Evolutionary conservation across 352 stramenopile genomes (phyloP), one percentile per base, ranked within the genome.

Genomic region (Elongisporangium prolatum): DNA sequence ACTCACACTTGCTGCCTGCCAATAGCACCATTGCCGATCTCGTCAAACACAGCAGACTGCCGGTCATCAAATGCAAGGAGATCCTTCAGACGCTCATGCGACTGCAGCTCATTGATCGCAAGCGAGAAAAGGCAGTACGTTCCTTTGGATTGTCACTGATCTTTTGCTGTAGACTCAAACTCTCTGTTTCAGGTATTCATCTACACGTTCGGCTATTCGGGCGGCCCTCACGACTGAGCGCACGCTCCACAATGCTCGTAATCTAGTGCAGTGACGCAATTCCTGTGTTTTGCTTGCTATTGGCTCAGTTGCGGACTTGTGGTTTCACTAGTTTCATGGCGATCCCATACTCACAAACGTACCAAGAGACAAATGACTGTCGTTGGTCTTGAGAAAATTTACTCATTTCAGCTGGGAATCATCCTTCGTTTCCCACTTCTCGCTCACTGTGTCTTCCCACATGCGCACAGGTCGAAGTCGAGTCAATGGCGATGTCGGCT

Each of bases 81-180:
- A 93, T 93, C 52, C 60, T 95, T 25, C 83, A 95, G 70, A 93
- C 85, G 50, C 78, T 95, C 47, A 93, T 89, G 72, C 93, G 91
- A 64, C 72, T 95, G 60, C 75, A 89, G 18, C 74, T 92, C 38
- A 80, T 95, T 55, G 69, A 80, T 53, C 82, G 85, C 55, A 85
- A 82, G 40, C 80, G 84, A 50, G 83, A 95, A 59, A 77, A 84
- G 63, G 71, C 73, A 65, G 83, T 93, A 72, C 50, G 79, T 51
- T 21, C 8, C 44, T 21, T 21, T 52, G 13, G 7, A 9, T 52
- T 4, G 6, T 13, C n/a, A n/a, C 7, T 6, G 34, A 10, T 11
- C 1, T 28, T 20, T 34, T 34, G 24, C 28, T 17, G 3, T 44
- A 21, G 17, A 2, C 22, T 52, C 14, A 53, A 9, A 59, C 38